Conservation (phyloP, 768 basidiomycete genomes). For the Amanita inopinata region DNA sequence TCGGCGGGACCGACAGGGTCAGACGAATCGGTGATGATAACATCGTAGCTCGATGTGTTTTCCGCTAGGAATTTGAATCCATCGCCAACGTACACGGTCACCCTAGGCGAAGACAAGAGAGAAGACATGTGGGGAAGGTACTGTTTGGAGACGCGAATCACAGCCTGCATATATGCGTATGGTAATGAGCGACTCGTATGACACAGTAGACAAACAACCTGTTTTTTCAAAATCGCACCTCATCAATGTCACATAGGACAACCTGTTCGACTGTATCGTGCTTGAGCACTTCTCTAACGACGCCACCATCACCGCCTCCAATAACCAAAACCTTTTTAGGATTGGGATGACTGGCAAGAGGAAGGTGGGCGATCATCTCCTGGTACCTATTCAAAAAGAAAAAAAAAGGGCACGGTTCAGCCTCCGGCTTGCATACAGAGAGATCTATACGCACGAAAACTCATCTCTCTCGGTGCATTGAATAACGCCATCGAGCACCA, state of each 20-base stretch:
- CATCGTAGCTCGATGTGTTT: slow-evolving; percentile 83
- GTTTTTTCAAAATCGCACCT: slow-evolving; percentile 49
- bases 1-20: slow-evolving; percentile 96
- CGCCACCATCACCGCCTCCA: slow-evolving; percentile 97
- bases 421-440: not conserved
- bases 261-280: slow-evolving; percentile 86
- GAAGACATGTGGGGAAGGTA: slow-evolving; percentile 92
- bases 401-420: not conserved
- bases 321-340: slow-evolving; percentile 95
- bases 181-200: not conserved
- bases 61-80: slow-evolving; percentile 95
- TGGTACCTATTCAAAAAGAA: slow-evolving; percentile 58
- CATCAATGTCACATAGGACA: slow-evolving; percentile 96
- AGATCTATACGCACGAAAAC: slow-evolving; percentile 67
- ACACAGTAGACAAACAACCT: not conserved
- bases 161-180: slow-evolving; percentile 44
- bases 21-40: slow-evolving; percentile 97
- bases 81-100: slow-evolving; percentile 82
- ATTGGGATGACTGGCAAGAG: slow-evolving; percentile 93
- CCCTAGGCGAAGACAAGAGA: slow-evolving; percentile 70
- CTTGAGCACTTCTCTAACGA: slow-evolving; percentile 94
- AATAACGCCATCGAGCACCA: slow-evolving; percentile 90
- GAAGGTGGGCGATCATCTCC: slow-evolving; percentile 98
- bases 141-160: slow-evolving; percentile 87
- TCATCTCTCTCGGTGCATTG: slow-evolving; percentile 98